Evolutionary conservation across 202 grass and related monocot genomes (phyloP).

Genomic region (Elaeis oleifera): DNA sequence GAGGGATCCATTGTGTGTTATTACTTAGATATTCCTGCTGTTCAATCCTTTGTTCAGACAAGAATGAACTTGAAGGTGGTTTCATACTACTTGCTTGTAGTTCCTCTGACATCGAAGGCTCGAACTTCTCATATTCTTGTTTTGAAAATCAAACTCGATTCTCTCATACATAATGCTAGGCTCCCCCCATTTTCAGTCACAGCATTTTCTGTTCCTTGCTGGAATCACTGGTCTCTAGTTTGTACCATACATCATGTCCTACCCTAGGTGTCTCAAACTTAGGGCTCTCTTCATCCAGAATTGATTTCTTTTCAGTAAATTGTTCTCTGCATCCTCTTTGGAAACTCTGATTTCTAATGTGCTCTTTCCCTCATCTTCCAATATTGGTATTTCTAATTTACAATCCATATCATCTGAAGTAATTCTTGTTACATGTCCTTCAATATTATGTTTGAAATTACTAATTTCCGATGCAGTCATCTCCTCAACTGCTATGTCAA

Average conservation of each 20-base stretch:
- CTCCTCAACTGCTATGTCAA: slow-evolving; percentile 37
- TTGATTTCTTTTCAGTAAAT: slow-evolving; percentile 14
- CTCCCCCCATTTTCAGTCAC: slow-evolving; percentile 2
- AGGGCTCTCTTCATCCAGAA: slow-evolving; percentile 6
- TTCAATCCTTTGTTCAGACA: slow-evolving; percentile 12
- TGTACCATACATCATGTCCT: slow-evolving; percentile 11
- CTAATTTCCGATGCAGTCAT: slow-evolving; percentile 45
- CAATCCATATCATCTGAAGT: slow-evolving; percentile 21
- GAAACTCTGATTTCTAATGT: slow-evolving; percentile 2
- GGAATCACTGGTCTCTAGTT: slow-evolving; percentile 20
- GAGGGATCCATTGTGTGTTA: slow-evolving; percentile 14
- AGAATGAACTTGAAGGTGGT: slow-evolving; percentile 18
- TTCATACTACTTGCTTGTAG: slow-evolving; percentile 8
- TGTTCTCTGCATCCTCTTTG: slow-evolving; percentile 20
- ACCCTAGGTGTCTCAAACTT: too few relatives aligned
- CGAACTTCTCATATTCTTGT: slow-evolving; percentile 16
- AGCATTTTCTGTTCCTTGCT: slow-evolving; percentile 2
- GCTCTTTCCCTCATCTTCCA: slow-evolving; percentile 11
- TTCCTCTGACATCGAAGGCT: slow-evolving; percentile 18
- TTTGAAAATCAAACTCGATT: slow-evolving; percentile 18
- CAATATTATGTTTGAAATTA: slow-evolving; percentile 25
- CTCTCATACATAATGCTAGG: neutral
- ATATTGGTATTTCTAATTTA: slow-evolving; percentile 21
- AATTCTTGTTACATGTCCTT: slow-evolving; percentile 13
- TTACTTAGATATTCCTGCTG: slow-evolving; percentile 16